Percentiles rank a stretch among this genome's conserved stretches.
These are phyloP conservation scores for Apostasia ramifera DNA, from an alignment of 106 monocot species.

Conservation along the genomic window DNA sequence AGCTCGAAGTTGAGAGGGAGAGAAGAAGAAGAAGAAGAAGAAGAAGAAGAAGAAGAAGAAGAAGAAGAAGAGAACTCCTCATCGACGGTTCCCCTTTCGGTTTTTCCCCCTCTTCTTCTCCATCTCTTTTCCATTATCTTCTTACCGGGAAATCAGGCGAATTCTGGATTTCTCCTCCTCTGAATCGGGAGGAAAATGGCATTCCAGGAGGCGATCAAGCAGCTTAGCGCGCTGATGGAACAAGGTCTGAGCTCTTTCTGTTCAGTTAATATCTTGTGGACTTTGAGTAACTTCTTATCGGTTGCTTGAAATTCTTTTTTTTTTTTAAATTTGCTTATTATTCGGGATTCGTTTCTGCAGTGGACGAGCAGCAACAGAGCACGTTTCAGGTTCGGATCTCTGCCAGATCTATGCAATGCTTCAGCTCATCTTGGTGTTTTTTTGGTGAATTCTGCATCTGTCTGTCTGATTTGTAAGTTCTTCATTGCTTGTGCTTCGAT, in stretches of 20 bases:
- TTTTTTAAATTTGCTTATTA: background rate
- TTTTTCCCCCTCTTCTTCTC: too few relatives aligned
- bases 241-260: slow-evolving; percentile 18
- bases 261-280: background rate
- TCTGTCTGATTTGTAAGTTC: background rate
- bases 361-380: slow-evolving; percentile 29
- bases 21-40: too few relatives aligned
- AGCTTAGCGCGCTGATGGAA: slow-evolving; percentile 27
- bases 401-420: slow-evolving; percentile 12
- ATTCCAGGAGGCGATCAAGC: slow-evolving; percentile 36
- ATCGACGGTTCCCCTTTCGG: too few relatives aligned
- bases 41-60: too few relatives aligned
- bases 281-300: background rate
- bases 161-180: too few relatives aligned
- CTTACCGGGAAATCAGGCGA: too few relatives aligned
- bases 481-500: too few relatives aligned
- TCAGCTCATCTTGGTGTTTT: background rate
- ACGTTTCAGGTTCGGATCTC: slow-evolving; percentile 41
- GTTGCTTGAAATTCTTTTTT: background rate
- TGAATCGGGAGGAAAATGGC: slow-evolving; percentile 14
- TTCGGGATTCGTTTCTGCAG: slow-evolving; percentile 19
- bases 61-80: too few relatives aligned
- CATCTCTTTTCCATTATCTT: too few relatives aligned
- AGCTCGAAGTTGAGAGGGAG: too few relatives aligned
- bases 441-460: background rate